phyloP scores from a whole-genome alignment of 225 moss, liverwort and hornwort species.

The Marchantia polymorpha region DNA sequence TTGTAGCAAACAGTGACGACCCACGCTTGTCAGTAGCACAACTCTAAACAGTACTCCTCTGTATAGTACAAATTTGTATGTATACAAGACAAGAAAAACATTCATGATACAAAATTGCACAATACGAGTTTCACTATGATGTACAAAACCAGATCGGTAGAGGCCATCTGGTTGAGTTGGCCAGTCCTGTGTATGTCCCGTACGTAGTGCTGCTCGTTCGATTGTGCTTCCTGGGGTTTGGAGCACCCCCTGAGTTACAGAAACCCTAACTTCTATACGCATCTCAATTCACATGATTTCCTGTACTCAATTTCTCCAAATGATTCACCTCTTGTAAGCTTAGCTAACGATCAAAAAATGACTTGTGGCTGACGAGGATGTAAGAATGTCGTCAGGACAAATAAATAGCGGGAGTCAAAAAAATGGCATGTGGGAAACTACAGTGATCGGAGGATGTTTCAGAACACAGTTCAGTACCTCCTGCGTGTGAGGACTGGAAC shows the following conservation, averaged over 20 bases:
- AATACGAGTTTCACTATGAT: neutral
- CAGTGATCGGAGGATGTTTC: slow-evolving; percentile 12
- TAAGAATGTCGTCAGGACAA: neutral
- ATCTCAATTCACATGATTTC: slow-evolving; percentile 6
- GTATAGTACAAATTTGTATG: too few relatives aligned
- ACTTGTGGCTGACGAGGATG: neutral
- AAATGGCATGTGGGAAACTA: slow-evolving; percentile 19
- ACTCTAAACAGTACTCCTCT: too few relatives aligned
- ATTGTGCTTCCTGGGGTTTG: neutral
- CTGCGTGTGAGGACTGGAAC: slow-evolving; percentile 11
- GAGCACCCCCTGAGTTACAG: neutral
- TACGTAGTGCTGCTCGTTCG: neutral
- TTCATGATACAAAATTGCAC: neutral
- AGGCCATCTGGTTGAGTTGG: neutral
- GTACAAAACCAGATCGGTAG: neutral
- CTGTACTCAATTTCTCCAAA: neutral
- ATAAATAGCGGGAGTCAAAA: slow-evolving; percentile 16
- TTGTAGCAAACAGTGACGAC: too few relatives aligned
- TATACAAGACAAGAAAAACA: neutral
- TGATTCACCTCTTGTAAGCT: neutral
- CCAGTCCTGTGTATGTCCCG: neutral
- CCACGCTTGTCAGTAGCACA: too few relatives aligned
- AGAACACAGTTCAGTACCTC: slow-evolving; percentile 15
- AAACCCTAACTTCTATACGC: neutral
- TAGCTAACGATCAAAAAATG: neutral